Conservation (phyloP, 306 rosid genomes). For the Crataegus laevigata region DNA sequence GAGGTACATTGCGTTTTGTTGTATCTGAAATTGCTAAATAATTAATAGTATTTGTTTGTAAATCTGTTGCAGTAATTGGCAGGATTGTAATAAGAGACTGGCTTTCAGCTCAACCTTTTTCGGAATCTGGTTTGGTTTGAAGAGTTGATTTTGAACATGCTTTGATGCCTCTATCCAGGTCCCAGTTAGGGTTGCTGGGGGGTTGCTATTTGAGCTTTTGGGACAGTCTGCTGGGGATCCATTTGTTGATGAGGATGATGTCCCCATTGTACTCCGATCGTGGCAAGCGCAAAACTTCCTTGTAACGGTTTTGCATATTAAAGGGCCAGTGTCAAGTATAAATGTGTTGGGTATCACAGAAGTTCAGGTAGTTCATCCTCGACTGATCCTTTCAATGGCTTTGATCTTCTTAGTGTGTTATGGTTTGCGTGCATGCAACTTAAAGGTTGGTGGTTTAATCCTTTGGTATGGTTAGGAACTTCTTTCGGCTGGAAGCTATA, state of each 20-base stretch:
- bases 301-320: conserved; percentile 73
- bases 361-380: conserved; percentile 70
- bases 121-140: not conserved
- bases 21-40: not conserved
- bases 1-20: conserved; percentile 45
- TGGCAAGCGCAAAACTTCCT: conserved; percentile 95
- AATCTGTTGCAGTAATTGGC: not conserved
- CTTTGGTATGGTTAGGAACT: conserved; percentile 54
- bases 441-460: not conserved
- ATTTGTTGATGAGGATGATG: conserved; percentile 69
- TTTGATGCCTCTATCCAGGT: conserved; percentile 39
- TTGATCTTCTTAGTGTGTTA: conserved; percentile 9
- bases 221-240: conserved; percentile 97
- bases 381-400: conserved; percentile 5
- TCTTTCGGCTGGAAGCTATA: conserved; percentile 73
- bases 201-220: conserved; percentile 85
- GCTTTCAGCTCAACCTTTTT: not conserved
- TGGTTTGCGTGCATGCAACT: not conserved
- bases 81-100: not conserved
- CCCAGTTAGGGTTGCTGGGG: conserved; percentile 96
- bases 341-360: conserved; percentile 83
- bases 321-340: conserved; percentile 47
- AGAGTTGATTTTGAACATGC: not conserved
- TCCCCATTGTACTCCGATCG: conserved; percentile 85
- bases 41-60: not conserved